Evolutionary conservation across 208 protist genomes (phyloP).

Genomic region (Acanthamoeba royreba): DNA sequence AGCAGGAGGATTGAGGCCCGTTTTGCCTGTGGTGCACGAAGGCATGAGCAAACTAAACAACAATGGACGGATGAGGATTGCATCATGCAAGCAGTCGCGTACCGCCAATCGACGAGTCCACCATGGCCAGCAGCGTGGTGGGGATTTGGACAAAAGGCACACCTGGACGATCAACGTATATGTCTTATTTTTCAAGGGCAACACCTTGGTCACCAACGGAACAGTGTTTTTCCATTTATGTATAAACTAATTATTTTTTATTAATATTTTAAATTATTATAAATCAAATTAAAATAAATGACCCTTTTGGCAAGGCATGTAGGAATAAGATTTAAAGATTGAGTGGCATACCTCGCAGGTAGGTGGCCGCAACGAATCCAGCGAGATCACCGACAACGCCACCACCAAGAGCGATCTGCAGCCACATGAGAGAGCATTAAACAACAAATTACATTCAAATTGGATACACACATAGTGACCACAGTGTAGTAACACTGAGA

Average conservation of each 20-base stretch:
- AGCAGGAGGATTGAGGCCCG: conserved; percentile 75
- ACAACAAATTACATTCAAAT: not conserved
- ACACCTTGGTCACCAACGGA: conserved; percentile 38
- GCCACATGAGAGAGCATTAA: not conserved
- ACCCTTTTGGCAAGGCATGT: not conserved
- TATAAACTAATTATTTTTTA: not conserved
- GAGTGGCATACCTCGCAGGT: conserved; percentile 71
- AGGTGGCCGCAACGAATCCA: conserved; percentile 84
- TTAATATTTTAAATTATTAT: not conserved
- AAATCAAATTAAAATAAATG: not conserved
- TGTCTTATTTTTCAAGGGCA: conserved; percentile 17
- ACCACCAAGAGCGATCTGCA: conserved; percentile 76
- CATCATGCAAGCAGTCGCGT: not conserved
- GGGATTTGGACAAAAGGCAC: conserved; percentile 75
- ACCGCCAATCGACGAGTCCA: conserved; percentile 81
- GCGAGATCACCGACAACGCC: conserved; percentile 84
- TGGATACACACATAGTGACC: not conserved
- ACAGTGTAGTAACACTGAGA: not conserved
- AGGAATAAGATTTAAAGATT: not conserved
- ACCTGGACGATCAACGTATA: not conserved
- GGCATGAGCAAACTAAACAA: not conserved
- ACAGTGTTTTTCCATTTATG: not conserved
- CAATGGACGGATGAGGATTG: not conserved
- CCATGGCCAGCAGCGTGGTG: conserved; percentile 85
- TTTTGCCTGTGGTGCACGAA: conserved; percentile 64